A percentile compares a stretch with the other conserved stretches of the same genome.
Conservation (phyloP, 2,329 filamentous ascomycete genomes). For the Coniochaeta ligniaria region DNA sequence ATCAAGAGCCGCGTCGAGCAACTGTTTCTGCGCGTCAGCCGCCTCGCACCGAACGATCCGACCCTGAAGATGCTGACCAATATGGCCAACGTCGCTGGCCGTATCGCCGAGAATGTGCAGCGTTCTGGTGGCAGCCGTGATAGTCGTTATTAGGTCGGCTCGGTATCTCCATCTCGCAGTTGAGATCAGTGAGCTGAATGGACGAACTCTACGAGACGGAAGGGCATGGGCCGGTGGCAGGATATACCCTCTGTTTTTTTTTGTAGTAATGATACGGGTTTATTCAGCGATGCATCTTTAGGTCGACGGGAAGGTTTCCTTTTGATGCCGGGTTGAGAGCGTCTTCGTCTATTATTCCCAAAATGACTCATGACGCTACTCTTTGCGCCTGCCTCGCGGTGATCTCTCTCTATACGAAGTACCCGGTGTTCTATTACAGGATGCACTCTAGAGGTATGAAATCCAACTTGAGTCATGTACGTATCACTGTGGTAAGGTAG, state of each 20-base stretch:
- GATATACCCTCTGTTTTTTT: not conserved
- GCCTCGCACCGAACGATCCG: slow-evolving; percentile 36
- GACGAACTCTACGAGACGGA: not conserved
- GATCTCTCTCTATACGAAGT: too few relatives aligned
- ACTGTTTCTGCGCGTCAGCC: slow-evolving; percentile 42
- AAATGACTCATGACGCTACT: not conserved
- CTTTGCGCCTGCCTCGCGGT: not conserved
- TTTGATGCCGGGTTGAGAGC: not conserved
- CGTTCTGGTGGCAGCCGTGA: not conserved
- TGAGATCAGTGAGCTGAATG: not conserved
- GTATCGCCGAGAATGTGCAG: slow-evolving; percentile 13
- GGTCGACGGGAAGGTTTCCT: not conserved
- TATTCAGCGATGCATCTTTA: not conserved
- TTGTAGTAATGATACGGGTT: not conserved
- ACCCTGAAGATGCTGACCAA: slow-evolving; percentile 39
- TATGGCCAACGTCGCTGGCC: slow-evolving; percentile 26
- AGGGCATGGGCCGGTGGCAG: not conserved
- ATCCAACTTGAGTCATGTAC: too few relatives aligned
- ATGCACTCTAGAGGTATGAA: too few relatives aligned
- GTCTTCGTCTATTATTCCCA: not conserved
- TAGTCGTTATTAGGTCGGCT: not conserved
- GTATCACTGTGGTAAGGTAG: too few relatives aligned
- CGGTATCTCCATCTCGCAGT: not conserved
- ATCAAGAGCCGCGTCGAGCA: slow-evolving; percentile 45
- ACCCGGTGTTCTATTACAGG: too few relatives aligned